phyloP scores from a whole-genome alignment of 164 flowering plant species.

The Litsea cubeba region DNA sequence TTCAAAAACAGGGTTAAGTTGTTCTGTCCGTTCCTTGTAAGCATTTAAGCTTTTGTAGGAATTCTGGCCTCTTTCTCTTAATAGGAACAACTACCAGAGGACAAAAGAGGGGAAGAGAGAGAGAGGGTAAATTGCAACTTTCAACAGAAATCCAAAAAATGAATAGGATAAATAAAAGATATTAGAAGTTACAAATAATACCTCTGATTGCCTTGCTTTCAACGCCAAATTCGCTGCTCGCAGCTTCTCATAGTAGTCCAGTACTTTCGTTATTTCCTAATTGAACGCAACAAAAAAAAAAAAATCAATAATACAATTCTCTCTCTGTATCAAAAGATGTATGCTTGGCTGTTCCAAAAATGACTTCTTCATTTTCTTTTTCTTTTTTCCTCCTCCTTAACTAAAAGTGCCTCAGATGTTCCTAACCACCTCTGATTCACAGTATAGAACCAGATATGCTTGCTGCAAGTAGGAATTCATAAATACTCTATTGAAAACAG shows the following conservation, averaged over 20 bases:
- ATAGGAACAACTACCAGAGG: not conserved
- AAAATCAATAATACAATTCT: not conserved
- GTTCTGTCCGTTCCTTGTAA: not conserved
- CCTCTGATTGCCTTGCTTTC: conserved; percentile 29
- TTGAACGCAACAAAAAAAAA: conserved; percentile 2
- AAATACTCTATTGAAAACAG: no score
- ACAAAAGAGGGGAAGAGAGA: not conserved
- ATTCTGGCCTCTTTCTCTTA: not conserved
- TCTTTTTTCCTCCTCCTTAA: no score
- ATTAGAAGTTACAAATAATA: not conserved
- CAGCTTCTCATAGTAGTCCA: conserved; percentile 7
- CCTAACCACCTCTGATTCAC: no score
- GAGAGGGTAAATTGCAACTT: no score
- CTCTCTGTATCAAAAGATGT: not conserved
- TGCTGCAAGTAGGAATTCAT: no score
- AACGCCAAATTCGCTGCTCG: conserved; percentile 22
- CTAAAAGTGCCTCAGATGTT: no score
- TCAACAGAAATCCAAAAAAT: no score
- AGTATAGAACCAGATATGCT: no score
- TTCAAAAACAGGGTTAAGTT: not conserved
- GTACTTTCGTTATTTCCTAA: conserved; percentile 33
- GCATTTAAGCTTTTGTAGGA: not conserved
- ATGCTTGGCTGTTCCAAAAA: not conserved
- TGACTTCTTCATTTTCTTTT: not conserved
- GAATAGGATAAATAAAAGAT: not conserved